Conservation (phyloP, 495 filamentous ascomycete genomes). For the Ascobolus immersus region DNA sequence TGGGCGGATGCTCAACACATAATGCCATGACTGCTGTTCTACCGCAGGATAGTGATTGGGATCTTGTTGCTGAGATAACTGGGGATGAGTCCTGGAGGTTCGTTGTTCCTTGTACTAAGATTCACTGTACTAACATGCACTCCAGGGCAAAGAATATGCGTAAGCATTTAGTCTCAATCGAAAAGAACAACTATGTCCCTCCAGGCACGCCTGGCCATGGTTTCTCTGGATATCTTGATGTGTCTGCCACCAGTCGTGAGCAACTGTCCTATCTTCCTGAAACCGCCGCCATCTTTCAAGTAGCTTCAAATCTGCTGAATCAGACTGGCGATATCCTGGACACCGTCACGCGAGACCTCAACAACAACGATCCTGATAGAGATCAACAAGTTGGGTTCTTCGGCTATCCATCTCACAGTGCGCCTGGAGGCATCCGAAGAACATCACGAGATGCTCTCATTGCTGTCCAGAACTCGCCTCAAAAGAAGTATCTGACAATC, state of each 20-base stretch:
- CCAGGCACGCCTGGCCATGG: constrained; percentile 20
- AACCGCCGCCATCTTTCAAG: background rate
- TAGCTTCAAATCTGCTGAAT: background rate
- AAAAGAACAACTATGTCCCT: constrained; percentile 21
- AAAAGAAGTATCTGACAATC: constrained; percentile 32
- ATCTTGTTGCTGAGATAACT: constrained; percentile 23
- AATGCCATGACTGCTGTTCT: constrained; percentile 23
- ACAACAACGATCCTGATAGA: constrained; percentile 16
- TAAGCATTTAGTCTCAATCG: constrained; percentile 23
- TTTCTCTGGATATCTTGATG: constrained; percentile 22
- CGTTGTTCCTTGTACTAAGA: background rate
- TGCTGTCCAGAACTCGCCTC: background rate
- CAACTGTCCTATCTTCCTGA: background rate
- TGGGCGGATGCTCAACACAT: constrained; percentile 27
- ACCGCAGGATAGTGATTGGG: constrained; percentile 22
- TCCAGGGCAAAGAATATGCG: constrained; percentile 20
- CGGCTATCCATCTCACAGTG: constrained; percentile 19
- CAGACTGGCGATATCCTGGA: background rate
- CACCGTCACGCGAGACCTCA: constrained; percentile 22
- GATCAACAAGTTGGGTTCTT: constrained; percentile 23
- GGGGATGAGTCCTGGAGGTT: constrained; percentile 23
- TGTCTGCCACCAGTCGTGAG: constrained; percentile 15
- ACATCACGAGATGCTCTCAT: constrained; percentile 22
- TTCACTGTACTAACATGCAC: constrained; percentile 5
- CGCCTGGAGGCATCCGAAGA: constrained; percentile 17